Evolutionary conservation across 2,329 filamentous ascomycete species (phyloP).

Genomic region (Seiridium cupressi): DNA sequence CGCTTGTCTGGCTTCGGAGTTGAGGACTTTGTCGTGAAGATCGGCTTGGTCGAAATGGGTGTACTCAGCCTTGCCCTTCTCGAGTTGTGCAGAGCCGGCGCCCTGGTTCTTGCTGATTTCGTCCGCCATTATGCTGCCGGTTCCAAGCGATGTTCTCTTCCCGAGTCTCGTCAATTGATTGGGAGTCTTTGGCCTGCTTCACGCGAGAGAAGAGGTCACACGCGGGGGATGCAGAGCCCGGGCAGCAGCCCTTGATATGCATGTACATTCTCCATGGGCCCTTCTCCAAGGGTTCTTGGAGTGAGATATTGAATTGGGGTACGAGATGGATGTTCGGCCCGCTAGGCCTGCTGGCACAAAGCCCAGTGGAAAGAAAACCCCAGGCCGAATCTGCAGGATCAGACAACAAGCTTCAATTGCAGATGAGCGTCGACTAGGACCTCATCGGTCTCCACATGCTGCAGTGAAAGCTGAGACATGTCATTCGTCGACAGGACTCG

Average conservation of each 20-base stretch:
- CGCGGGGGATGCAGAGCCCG: neutral
- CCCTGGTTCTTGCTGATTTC: neutral
- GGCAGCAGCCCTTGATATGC: neutral
- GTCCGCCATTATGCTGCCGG: neutral
- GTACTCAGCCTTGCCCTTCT: slow-evolving; percentile 27
- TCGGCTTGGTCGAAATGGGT: slow-evolving; percentile 30
- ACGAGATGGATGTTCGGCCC: neutral
- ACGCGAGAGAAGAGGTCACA: neutral
- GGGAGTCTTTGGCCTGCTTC: neutral
- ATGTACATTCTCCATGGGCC: neutral
- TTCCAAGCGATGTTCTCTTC: neutral
- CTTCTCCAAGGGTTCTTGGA: neutral
- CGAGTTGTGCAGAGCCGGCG: slow-evolving; percentile 16
- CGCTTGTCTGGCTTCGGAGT: slow-evolving; percentile 32
- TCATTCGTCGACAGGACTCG: neutral
- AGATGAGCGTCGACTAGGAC: no score
- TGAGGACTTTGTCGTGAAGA: slow-evolving; percentile 35
- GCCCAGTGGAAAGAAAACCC: neutral
- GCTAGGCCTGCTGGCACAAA: neutral
- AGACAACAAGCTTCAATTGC: neutral
- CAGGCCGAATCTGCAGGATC: neutral
- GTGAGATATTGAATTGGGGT: neutral
- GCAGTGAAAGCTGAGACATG: neutral
- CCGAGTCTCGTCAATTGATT: neutral
- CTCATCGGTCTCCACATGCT: neutral